Base-by-base conservation (phyloP, 2,329 filamentous ascomycete genomes). In the Colletotrichum tropicicola region DNA sequence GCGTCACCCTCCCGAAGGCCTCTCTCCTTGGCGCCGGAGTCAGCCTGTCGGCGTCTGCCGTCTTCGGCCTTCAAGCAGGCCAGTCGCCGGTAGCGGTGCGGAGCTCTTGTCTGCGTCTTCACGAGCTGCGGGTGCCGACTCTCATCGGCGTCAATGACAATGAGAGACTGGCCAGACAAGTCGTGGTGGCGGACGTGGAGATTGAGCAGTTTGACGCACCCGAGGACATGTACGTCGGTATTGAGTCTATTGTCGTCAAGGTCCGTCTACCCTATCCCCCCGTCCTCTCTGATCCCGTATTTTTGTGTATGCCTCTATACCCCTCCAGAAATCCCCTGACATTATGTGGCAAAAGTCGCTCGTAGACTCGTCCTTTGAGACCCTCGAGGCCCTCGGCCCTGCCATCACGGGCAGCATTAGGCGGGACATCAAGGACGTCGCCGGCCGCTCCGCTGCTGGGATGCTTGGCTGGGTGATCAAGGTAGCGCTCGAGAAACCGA, bases 81-180 rank as follows among this genome's bases (percentile, higher is more conserved):
- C 30, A 8, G 30, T 48, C 23, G 37, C 39, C 21, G 43, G n/a
- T 39, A 15, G 21, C 25, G 12, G 30, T 45, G 17, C 53, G 59
- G 28, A 72, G 70, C 70, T 72, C 70, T 66, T 73, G 62, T 39
- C 73, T 91, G 47, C 80, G 81, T 37, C 74, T 93, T 8, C 82
- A 84, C 48, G 83, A 85, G 19, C 74, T 94, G 53, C 83, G 83
- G 37, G 82, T 93, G 9, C 89, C 91, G 25, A 89, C 87, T 30
- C 75, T 94, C 52, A 87, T 94, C 48, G 92, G 92, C 1, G 86
- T 94, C 27, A 93, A 94, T 71, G 75, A 80, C 21, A 91, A 93
- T 70, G 92, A 94, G 82, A 81, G 92, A 67, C 68, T 78, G 35
- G 84, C 82, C 4, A 91, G 88, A 76, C 91, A 94, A 77, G 84